Percentiles rank a stretch among this genome's conserved stretches.
phyloP scores from a whole-genome alignment of 371 early-diverging fungal species.

The Zancudomyces culisetae region DNA sequence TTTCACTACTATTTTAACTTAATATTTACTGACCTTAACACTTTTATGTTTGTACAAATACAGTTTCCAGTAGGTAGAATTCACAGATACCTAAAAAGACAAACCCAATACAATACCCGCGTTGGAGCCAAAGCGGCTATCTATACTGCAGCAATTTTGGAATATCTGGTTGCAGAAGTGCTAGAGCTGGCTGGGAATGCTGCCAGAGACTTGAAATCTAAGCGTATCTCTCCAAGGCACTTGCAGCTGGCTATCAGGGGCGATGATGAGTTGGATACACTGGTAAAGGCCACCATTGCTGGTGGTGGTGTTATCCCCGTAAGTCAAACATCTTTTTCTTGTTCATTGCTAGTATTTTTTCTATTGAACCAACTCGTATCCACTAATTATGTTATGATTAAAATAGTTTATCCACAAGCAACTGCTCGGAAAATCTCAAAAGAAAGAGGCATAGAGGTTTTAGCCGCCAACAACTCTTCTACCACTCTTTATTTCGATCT shows the following conservation, averaged over 20 bases:
- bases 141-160: conserved; percentile 86
- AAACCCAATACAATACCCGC: conserved; percentile 84
- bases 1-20: no score
- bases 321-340: neutral
- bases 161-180: conserved; percentile 93
- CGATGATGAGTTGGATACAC: conserved; percentile 90
- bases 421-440: neutral
- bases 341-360: neutral
- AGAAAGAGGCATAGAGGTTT: neutral
- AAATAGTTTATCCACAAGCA: neutral
- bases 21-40: no score
- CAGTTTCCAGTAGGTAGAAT: conserved; percentile 77
- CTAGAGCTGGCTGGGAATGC: conserved; percentile 93
- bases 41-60: no score
- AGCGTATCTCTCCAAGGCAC: conserved; percentile 53
- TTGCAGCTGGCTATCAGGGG: conserved; percentile 62
- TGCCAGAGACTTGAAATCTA: conserved; percentile 88
- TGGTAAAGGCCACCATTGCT: conserved; percentile 73
- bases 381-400: no score
- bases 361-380: neutral
- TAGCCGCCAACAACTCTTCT: no score
- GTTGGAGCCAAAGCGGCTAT: conserved; percentile 88
- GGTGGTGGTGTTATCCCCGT: conserved; percentile 68
- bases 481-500: neutral
- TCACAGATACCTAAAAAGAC: conserved; percentile 79